Conservation (phyloP, 2,329 filamentous ascomycete species). For the Sporothrix globosa region DNA sequence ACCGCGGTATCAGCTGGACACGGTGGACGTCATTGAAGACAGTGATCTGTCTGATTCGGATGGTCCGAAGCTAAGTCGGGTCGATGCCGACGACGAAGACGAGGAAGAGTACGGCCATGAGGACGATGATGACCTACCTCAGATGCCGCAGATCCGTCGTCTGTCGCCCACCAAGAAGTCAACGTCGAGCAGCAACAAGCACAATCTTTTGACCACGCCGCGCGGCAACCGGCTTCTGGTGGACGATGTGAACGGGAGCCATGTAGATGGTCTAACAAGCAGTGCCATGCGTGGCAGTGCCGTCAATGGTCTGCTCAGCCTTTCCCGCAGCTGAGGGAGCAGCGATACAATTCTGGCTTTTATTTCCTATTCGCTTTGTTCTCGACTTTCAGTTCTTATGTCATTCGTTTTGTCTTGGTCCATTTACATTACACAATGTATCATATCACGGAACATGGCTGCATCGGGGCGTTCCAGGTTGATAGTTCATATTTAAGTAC, state of each 20-base stretch:
- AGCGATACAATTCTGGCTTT: no score
- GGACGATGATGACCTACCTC: constrained; percentile 18
- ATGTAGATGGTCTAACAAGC: constrained; percentile 46
- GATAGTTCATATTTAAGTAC: background rate
- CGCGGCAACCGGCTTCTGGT: constrained; percentile 28
- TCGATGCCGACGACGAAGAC: background rate
- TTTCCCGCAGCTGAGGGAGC: constrained; percentile 41
- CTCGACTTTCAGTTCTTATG: background rate
- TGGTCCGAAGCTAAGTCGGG: background rate
- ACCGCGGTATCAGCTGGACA: constrained; percentile 29
- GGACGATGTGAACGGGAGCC: constrained; percentile 30
- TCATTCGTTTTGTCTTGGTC: constrained; percentile 22
- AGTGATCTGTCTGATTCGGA: constrained; percentile 32
- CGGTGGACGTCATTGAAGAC: constrained; percentile 30
- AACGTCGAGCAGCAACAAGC: background rate
- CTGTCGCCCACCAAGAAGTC: constrained; percentile 13
- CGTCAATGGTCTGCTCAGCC: constrained; percentile 54
- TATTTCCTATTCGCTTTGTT: background rate
- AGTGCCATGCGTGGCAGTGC: constrained; percentile 55
- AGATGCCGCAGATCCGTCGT: constrained; percentile 27
- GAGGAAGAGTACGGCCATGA: constrained; percentile 13
- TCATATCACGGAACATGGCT: constrained; percentile 15
- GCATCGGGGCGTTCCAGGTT: constrained; percentile 7
- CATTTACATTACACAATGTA: constrained; percentile 14
- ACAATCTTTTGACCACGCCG: constrained; percentile 23